Evolutionary conservation across 1,284 basidiomycete genomes (phyloP).

Genomic region (Cryptococcus sp.): DNA sequence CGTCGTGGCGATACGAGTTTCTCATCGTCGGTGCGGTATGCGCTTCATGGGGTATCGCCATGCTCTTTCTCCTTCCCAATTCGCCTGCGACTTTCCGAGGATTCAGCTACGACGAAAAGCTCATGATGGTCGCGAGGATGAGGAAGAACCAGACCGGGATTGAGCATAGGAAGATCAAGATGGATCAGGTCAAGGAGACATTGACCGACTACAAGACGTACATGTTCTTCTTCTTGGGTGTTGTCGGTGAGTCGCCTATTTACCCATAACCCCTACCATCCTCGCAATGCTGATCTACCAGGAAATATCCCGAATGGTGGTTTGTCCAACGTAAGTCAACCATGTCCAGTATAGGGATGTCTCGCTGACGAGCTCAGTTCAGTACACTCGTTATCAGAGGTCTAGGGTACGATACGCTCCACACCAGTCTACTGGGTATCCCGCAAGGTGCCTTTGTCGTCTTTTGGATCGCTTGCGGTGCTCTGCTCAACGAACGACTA

Average conservation of each 20-base stretch:
- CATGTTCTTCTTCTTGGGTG: constrained; percentile 38
- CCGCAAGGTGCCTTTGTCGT: constrained; percentile 44
- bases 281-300: no score
- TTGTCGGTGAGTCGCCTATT: constrained; percentile 28
- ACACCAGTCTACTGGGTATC: constrained; percentile 44
- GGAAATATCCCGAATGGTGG: constrained; percentile 46
- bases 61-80: constrained; percentile 41
- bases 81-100: constrained; percentile 38
- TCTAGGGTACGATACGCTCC: constrained; percentile 37
- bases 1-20: constrained; percentile 47
- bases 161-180: constrained; percentile 45
- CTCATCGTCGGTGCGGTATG: constrained; percentile 44
- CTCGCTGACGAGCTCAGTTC: constrained; percentile 20
- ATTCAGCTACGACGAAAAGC: constrained; percentile 45
- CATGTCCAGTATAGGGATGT: neutral
- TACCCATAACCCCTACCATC: no score
- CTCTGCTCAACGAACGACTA: constrained; percentile 36
- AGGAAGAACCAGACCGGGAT: constrained; percentile 46
- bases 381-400: constrained; percentile 45
- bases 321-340: constrained; percentile 29
- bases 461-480: constrained; percentile 39
- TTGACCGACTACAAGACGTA: constrained; percentile 40
- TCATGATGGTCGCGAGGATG: constrained; percentile 47
- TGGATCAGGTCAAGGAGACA: constrained; percentile 47
- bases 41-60: constrained; percentile 34